Conservation (phyloP, 257 asterid species). For the Solanum pinnatisectum region DNA sequence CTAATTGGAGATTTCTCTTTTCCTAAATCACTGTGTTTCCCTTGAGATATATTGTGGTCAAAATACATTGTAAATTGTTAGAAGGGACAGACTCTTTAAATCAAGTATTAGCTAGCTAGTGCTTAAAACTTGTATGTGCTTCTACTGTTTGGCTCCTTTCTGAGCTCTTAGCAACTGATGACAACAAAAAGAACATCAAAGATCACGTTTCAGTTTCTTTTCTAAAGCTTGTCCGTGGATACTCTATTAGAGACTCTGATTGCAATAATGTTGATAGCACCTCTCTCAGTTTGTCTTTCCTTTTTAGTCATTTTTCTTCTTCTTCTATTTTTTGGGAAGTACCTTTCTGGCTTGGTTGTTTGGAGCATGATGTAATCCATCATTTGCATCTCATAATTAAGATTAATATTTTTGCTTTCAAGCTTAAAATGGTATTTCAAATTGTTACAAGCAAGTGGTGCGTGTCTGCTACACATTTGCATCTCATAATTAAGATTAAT, state of each 20-base stretch:
- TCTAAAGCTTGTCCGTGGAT: neutral
- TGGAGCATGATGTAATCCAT: neutral
- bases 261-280: neutral
- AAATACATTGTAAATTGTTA: neutral
- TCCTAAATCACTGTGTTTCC: neutral
- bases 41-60: neutral
- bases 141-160: neutral
- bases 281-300: neutral
- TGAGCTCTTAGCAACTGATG: neutral
- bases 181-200: neutral
- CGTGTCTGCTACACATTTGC: neutral
- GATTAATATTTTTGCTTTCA: neutral
- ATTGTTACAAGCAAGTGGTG: neutral
- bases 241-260: neutral
- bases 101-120: neutral
- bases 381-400: too few relatives aligned
- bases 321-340: neutral
- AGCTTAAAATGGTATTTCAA: neutral
- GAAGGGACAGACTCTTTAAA: neutral
- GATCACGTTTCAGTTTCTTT: neutral
- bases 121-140: neutral
- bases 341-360: neutral
- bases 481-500: neutral
- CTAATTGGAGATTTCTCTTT: neutral
- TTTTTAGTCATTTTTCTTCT: neutral